Evolutionary conservation across 257 asterid genomes (phyloP), one percentile per base, ranked within the genome.

Genomic region (Agastache rugosa): DNA sequence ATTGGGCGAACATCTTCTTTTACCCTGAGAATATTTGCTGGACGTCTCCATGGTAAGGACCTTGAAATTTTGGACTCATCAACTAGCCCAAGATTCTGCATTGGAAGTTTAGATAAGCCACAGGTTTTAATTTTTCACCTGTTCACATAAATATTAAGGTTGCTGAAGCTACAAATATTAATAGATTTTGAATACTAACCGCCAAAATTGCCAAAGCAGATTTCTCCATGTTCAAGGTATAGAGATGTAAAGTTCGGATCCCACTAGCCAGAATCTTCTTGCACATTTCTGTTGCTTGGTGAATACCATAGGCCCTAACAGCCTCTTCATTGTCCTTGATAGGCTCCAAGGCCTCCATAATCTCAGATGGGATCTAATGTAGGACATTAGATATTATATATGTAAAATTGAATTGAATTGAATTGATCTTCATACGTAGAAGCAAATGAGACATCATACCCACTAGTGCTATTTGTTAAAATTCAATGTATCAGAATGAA

Each of bases 261-360:
- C 99, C 99, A 81, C 82, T 90, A 54, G 99, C 92, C 86, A 95
- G 50, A 75, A 95, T 89, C 88, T 90, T 92, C 96, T 89, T 95
- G 93, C 98, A 95, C 96, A 90, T 95, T 86, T 95, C 99, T 74
- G 99, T 88, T 71, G 91, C 99, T 29, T 86, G 96, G 91, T 95
- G 98, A 81, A 95, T 79, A 44, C 98, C 98, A 67, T 89, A 95
- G 73, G 96, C 97, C 89, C 81, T 95, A 61, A 95, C 99, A 60
- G 99, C 98, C 81, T 95, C 99, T 78, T 95, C 99, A 68, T 90
- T 95, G 84, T 95, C 99, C 87, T 95, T 95, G 83, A 95, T 95
- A 59, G 98, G 97, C 59, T 95, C 99, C 88, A 95, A 78, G 74
- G 99, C 94, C 76, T 92, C 93, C 84, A 80, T 95, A 77, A 95